Percentiles rank a stretch among this genome's conserved stretches.
These are phyloP conservation scores for Talaromyces amestolkiae DNA, from an alignment of 2,329 filamentous ascomycete species.

Conservation along the genomic window DNA sequence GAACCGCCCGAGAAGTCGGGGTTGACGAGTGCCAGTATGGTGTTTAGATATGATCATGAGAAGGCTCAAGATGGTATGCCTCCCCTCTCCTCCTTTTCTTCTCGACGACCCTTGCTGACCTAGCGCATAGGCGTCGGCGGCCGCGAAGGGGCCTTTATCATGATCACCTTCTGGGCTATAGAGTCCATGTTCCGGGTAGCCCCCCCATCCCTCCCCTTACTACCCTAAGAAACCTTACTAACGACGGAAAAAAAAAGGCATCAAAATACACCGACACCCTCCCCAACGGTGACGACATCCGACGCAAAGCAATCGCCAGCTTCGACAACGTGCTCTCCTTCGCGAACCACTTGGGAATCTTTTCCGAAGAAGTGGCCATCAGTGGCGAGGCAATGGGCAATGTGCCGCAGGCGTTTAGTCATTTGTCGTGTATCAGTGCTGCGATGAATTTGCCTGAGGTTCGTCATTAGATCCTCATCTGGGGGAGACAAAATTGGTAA, in stretches of 20 bases:
- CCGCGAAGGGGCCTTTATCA: slow-evolving; percentile 71
- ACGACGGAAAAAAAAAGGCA: slow-evolving; percentile 18
- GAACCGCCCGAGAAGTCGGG: slow-evolving; percentile 71
- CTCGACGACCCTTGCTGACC: slow-evolving; percentile 11
- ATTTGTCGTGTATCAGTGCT: slow-evolving; percentile 71
- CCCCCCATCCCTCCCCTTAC: background rate
- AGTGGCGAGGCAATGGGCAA: slow-evolving; percentile 76
- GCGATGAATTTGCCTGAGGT: slow-evolving; percentile 63
- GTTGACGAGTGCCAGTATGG: slow-evolving; percentile 69
- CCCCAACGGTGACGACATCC: slow-evolving; percentile 31
- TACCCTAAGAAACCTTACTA: background rate
- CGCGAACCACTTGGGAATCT: slow-evolving; percentile 74
- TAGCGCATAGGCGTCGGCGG: slow-evolving; percentile 63
- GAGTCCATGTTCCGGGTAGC: slow-evolving; percentile 71
- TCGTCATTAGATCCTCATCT: background rate
- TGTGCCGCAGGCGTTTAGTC: slow-evolving; percentile 75
- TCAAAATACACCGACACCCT: slow-evolving; percentile 32
- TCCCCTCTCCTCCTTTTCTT: slow-evolving; percentile 12
- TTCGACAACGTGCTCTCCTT: slow-evolving; percentile 78
- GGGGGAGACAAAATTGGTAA: background rate
- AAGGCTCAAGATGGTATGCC: slow-evolving; percentile 65
- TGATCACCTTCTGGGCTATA: slow-evolving; percentile 82
- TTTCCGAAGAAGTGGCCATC: slow-evolving; percentile 73
- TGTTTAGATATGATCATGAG: slow-evolving; percentile 71
- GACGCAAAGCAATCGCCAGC: slow-evolving; percentile 57